These are phyloP conservation scores for Xylaria sp. DNA, from an alignment of 2,329 filamentous ascomycete species.

Conservation along the genomic window DNA sequence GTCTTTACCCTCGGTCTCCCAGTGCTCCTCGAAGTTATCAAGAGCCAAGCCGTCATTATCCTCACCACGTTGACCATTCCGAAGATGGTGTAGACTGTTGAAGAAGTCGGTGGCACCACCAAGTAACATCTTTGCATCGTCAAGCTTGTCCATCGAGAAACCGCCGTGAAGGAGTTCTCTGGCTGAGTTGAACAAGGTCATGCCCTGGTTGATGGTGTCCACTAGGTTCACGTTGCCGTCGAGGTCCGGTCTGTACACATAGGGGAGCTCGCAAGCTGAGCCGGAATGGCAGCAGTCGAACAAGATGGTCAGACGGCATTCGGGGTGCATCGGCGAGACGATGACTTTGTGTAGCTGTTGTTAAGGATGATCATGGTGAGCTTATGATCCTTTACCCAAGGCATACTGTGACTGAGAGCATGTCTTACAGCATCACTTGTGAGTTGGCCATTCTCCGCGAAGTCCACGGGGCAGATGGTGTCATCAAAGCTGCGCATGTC, in stretches of 20 bases:
- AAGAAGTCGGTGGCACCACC: conserved; percentile 52
- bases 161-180: conserved; percentile 45
- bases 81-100: conserved; percentile 43
- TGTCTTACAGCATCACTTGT: conserved; percentile 38
- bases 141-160: conserved; percentile 40
- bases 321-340: conserved; percentile 45
- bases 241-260: conserved; percentile 50
- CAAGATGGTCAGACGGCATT: conserved; percentile 48
- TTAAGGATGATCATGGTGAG: not conserved
- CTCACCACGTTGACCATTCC: conserved; percentile 36
- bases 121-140: conserved; percentile 47
- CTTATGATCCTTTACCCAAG: not conserved
- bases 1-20: conserved; percentile 36
- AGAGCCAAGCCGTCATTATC: conserved; percentile 38
- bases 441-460: conserved; percentile 47
- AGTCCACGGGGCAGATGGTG: conserved; percentile 51
- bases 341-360: conserved; percentile 44
- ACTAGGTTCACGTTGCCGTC: conserved; percentile 52
- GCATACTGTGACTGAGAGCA: not conserved
- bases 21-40: conserved; percentile 40
- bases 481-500: conserved; percentile 37
- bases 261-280: conserved; percentile 54
- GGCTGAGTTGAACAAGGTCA: conserved; percentile 46
- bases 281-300: conserved; percentile 60
- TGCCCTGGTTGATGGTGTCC: conserved; percentile 49